Base-by-base conservation (phyloP, 1,139 yeast genomes). In the Trichomonascaceae sp. region DNA sequence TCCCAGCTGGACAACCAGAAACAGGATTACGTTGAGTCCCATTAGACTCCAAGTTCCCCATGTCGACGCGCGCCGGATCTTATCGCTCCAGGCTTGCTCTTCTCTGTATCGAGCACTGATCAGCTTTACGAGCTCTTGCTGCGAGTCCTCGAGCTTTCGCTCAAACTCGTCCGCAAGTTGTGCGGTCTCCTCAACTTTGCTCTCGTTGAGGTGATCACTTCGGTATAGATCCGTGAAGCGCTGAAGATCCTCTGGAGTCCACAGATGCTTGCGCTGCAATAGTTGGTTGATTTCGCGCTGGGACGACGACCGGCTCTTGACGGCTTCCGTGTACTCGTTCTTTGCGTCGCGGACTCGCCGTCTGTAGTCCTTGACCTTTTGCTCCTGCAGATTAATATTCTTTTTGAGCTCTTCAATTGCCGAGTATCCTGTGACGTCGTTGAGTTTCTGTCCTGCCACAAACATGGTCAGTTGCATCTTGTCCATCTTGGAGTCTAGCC, bases 51-150 rank as follows among this genome's bases (percentile, higher is more conserved):
- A 76, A 0, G 99, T 89, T 1, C 97, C 98, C 93, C 95, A 92
- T 0, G 98, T 87, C 6, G 95, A 82, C 2, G 93, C 85, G 41
- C 92, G 68, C 42, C 98, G 64, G 40, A 89, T 89, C 55, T 87
- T 87, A 57, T 92, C 98, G 3, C 95, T 82, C 98, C 98, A 92
- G 3, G 89, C 76, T 57, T 92, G 98, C 50, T 92, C 99, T 51
- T 92, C 98, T 43, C 89, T 95, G 49, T 92, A 92, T 44, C 97
- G 62, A 1, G 89, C 75, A 46, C 87, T 64, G 25, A 92, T 89
- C 46, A 82, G 76, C 41, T 76, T 76, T 4, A 87, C 76, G 31
- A 87, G 59, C 40, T 69, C 71, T 30, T 73, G 66, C 44, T 80
- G 92, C 5, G 78, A 58, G 3, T 75, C 74, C 40, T 87, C 96